A percentile compares a stretch with the other conserved stretches of the same genome.
Evolutionary conservation across 495 filamentous ascomycete genomes (phyloP).

Genomic region (Chlorociboria aeruginascens): DNA sequence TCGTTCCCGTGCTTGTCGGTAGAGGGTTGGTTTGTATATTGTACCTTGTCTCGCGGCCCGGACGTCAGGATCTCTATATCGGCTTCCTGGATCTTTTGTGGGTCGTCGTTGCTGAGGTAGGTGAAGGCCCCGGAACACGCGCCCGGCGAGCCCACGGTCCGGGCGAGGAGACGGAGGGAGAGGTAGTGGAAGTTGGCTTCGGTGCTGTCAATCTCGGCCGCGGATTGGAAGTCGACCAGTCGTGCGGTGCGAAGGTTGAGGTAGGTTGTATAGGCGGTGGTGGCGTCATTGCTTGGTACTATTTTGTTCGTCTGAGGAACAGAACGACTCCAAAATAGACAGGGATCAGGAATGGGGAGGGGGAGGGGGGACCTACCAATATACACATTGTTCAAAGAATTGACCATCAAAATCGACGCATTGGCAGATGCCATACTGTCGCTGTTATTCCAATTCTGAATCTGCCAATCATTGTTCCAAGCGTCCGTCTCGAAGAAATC

Average conservation of each 20-base stretch:
- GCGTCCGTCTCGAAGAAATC: slow-evolving; percentile 27
- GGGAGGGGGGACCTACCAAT: slow-evolving; percentile 26
- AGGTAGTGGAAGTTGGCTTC: slow-evolving; percentile 42
- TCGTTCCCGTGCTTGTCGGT: slow-evolving; percentile 30
- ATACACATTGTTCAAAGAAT: slow-evolving; percentile 57
- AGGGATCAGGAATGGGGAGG: not conserved
- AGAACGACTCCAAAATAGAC: no score
- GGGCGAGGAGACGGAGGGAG: slow-evolving; percentile 49
- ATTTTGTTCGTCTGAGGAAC: slow-evolving; percentile 17
- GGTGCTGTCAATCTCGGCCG: slow-evolving; percentile 52
- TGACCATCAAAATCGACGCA: slow-evolving; percentile 39
- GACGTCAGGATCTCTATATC: slow-evolving; percentile 66
- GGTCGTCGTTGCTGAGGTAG: slow-evolving; percentile 27
- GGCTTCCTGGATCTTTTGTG: slow-evolving; percentile 50
- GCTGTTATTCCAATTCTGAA: slow-evolving; percentile 45
- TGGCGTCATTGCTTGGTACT: slow-evolving; percentile 17
- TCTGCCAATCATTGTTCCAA: slow-evolving; percentile 41
- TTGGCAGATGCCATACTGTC: slow-evolving; percentile 13
- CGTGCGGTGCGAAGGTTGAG: slow-evolving; percentile 52
- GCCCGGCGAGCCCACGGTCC: slow-evolving; percentile 39
- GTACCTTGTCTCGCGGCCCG: slow-evolving; percentile 41
- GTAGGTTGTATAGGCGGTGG: slow-evolving; percentile 33
- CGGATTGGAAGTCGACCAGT: slow-evolving; percentile 41
- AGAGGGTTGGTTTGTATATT: slow-evolving; percentile 66
- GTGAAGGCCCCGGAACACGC: slow-evolving; percentile 66